These are phyloP conservation scores for Linum tenue DNA, from an alignment of 345 rosid genomes.

Conservation along the genomic window DNA sequence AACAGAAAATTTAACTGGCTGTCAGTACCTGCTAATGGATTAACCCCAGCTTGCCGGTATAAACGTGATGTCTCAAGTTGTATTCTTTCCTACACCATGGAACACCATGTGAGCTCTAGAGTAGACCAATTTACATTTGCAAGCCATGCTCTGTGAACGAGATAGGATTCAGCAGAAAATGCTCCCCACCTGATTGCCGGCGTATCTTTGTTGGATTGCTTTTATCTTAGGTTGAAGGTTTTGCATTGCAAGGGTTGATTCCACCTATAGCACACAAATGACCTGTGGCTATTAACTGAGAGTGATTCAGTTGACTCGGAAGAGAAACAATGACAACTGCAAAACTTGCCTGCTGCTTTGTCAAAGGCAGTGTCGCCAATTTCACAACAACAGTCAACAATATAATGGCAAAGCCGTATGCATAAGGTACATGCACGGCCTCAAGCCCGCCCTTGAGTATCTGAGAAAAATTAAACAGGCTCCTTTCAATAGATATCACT, in stretches of 20 bases:
- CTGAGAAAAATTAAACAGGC: conserved; percentile 25
- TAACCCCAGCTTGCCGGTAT: conserved; percentile 89
- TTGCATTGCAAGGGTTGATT: conserved; percentile 96
- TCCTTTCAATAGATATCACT: neutral
- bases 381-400: conserved; percentile 82
- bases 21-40: conserved; percentile 83
- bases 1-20: neutral
- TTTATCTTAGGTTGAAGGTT: conserved; percentile 93
- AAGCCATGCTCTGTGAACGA: neutral
- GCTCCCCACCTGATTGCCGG: conserved; percentile 73
- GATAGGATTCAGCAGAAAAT: neutral
- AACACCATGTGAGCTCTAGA: neutral
- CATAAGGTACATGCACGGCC: conserved; percentile 69
- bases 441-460: conserved; percentile 77
- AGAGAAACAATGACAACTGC: neutral
- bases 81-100: conserved; percentile 66
- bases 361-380: conserved; percentile 69
- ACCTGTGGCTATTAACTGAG: conserved; percentile 1
- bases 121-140: conserved; percentile 13
- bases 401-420: conserved; percentile 90
- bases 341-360: conserved; percentile 69
- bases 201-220: conserved; percentile 97
- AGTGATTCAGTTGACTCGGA: neutral
- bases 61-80: conserved; percentile 91
- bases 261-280: conserved; percentile 46